A percentile compares a stretch with the other conserved stretches of the same genome.
These are phyloP conservation scores for Neolentinus lepideus DNA, from an alignment of 1,284 basidiomycete genomes.

Conservation along the genomic window DNA sequence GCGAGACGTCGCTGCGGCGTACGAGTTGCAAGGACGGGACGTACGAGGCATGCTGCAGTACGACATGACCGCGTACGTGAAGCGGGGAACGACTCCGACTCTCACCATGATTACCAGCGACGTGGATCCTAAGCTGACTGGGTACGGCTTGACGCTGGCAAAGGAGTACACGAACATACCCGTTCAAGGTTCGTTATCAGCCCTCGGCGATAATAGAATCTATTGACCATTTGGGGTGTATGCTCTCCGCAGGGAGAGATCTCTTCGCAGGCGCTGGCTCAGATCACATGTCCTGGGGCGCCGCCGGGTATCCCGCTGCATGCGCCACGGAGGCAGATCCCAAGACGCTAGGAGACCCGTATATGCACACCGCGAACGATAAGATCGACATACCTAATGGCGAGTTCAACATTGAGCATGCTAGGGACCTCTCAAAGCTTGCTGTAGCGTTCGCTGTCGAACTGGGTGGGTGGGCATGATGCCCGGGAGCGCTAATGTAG, in stretches of 20 bases:
- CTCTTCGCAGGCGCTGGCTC: conserved; percentile 17
- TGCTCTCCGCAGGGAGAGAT: neutral
- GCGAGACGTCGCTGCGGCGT: conserved; percentile 41
- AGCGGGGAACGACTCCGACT: conserved; percentile 22
- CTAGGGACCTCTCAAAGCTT: conserved; percentile 40
- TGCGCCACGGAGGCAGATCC: conserved; percentile 20
- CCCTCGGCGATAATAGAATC: no score
- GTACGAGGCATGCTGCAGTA: conserved; percentile 42
- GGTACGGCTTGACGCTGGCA: conserved; percentile 18
- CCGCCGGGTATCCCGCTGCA: conserved; percentile 33
- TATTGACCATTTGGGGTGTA: neutral
- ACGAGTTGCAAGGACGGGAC: conserved; percentile 29
- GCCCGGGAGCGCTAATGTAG: neutral
- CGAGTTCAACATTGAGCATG: conserved; percentile 41
- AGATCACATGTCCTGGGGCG: conserved; percentile 36
- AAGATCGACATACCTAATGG: conserved; percentile 37
- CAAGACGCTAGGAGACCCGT: conserved; percentile 19
- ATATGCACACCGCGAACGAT: conserved; percentile 40
- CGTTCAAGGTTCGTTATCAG: neutral
- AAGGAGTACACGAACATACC: neutral
- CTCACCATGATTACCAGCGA: conserved; percentile 32
- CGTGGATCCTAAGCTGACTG: conserved; percentile 28
- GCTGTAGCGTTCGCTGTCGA: conserved; percentile 39
- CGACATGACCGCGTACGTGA: conserved; percentile 12
- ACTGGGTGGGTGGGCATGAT: conserved; percentile 13